These are phyloP conservation scores for Starmerella riodocensis DNA, from an alignment of 805 yeast species.

Conservation along the genomic window DNA sequence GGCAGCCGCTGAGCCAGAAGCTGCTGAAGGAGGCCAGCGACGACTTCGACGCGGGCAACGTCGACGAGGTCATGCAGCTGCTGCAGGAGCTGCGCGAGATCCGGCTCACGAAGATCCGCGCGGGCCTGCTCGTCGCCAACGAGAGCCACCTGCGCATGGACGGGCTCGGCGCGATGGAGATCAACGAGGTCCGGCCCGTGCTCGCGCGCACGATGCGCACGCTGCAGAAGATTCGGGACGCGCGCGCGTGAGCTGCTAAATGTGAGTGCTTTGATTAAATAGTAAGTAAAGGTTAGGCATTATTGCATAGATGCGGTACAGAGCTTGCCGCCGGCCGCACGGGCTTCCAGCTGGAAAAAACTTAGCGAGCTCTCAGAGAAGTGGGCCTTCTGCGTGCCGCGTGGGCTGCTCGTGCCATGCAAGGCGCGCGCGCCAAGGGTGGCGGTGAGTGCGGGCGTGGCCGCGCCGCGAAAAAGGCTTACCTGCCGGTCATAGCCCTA, in stretches of 20 bases:
- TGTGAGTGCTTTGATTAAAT: no score
- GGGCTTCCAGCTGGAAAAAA: no score
- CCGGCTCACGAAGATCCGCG: slow-evolving; percentile 63
- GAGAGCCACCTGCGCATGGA: slow-evolving; percentile 73
- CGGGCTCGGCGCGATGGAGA: slow-evolving; percentile 69
- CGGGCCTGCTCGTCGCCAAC: slow-evolving; percentile 66
- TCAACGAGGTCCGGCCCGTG: slow-evolving; percentile 78
- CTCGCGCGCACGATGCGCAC: slow-evolving; percentile 70
- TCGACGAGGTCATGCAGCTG: slow-evolving; percentile 53
- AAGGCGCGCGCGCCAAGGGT: no score
- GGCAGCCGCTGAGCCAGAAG: slow-evolving; percentile 72
- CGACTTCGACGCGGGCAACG: slow-evolving; percentile 54
- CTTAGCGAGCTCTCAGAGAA: no score
- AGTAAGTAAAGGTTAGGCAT: no score
- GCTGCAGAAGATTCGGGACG: slow-evolving; percentile 38
- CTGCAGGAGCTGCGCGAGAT: slow-evolving; percentile 78
- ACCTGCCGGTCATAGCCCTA: neutral
- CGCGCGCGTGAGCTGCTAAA: neutral
- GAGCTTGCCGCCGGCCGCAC: no score
- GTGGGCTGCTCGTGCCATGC: no score
- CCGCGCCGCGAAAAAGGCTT: no score
- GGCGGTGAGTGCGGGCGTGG: no score
- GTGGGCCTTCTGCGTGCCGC: no score
- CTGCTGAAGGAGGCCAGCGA: slow-evolving; percentile 60
- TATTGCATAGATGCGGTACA: no score